Conservation (phyloP, 1,284 basidiomycete species). For the Singerocomus inundabilis region DNA sequence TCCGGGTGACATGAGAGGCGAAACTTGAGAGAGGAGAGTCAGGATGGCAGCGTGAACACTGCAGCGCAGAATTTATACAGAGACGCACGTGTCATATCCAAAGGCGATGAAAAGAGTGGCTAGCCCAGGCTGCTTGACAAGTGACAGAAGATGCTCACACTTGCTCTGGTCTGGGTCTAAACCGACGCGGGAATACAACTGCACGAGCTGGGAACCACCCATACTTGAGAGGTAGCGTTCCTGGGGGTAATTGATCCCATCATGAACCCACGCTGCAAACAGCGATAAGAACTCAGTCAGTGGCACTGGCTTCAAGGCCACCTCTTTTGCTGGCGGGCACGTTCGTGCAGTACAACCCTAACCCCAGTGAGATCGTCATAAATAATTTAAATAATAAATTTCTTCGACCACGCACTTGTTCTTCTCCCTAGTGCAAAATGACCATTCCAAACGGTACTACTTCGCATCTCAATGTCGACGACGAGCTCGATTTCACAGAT, state of each 20-base stretch:
- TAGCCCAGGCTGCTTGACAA: not conserved
- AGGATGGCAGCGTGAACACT: not conserved
- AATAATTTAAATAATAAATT: not conserved
- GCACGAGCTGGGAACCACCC: slow-evolving; percentile 6
- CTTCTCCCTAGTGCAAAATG: slow-evolving; percentile 18
- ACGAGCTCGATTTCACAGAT: slow-evolving; percentile 89
- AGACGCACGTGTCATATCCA: slow-evolving; percentile 26
- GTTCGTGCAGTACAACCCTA: slow-evolving; percentile 8
- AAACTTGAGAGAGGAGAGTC: not conserved
- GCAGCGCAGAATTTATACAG: slow-evolving; percentile 24
- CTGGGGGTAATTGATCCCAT: not conserved
- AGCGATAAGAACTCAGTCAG: not conserved
- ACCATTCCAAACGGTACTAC: slow-evolving; percentile 28
- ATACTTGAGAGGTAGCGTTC: slow-evolving; percentile 4
- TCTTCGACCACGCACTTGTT: not conserved
- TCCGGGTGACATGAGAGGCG: slow-evolving; percentile 25
- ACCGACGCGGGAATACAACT: not conserved
- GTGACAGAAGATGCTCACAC: too few species aligned
- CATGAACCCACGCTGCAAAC: not conserved
- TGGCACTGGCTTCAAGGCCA: not conserved
- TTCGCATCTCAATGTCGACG: slow-evolving; percentile 43
- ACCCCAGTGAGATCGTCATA: not conserved
- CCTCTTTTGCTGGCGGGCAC: not conserved
- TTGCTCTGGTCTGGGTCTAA: too few species aligned
- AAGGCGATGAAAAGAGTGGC: not conserved